Percentiles rank a stretch among this genome's conserved stretches.
Evolutionary conservation across 495 filamentous ascomycete genomes (phyloP).

Genomic region (Penicillium bovifimosum): DNA sequence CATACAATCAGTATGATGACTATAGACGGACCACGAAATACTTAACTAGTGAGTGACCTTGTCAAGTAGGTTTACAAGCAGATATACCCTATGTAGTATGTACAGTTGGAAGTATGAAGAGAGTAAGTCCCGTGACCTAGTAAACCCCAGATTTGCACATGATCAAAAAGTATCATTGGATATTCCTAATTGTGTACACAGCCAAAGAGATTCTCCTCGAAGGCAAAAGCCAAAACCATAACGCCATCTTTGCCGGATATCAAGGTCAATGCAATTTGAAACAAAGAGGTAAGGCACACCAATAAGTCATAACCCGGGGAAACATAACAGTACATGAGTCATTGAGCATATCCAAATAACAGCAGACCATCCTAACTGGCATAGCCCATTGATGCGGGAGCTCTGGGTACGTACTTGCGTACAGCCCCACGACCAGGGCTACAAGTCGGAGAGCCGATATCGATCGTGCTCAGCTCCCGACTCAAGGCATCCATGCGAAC

Average conservation of each 20-base stretch:
- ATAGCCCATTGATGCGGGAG: constrained; percentile 29
- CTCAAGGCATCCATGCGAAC: constrained; percentile 60
- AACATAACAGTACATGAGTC: constrained; percentile 17
- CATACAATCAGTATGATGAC: too few species aligned
- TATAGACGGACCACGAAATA: too few species aligned
- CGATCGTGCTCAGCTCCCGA: constrained; percentile 75
- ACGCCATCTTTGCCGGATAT: constrained; percentile 21
- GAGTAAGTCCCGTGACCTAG: neutral
- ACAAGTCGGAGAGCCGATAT: constrained; percentile 57
- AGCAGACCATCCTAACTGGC: constrained; percentile 17
- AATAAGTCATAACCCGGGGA: constrained; percentile 1
- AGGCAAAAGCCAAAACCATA: constrained; percentile 5
- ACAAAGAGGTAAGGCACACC: constrained; percentile 7
- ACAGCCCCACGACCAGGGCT: constrained; percentile 25
- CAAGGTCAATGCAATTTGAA: constrained; percentile 8
- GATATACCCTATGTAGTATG: too few species aligned
- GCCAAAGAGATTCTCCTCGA: too few species aligned
- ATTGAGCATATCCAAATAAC: constrained; percentile 6
- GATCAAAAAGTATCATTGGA: constrained; percentile 1
- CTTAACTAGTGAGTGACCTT: neutral
- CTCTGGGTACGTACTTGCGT: constrained; percentile 23
- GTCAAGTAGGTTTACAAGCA: too few species aligned
- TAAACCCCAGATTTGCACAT: neutral
- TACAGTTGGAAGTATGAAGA: neutral
- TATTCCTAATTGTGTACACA: constrained; percentile 12